A percentile compares a stretch with the other conserved stretches of the same genome.
These are phyloP conservation scores for Kwoniella shandongensis DNA, from an alignment of 768 basidiomycete genomes.

Conservation along the genomic window DNA sequence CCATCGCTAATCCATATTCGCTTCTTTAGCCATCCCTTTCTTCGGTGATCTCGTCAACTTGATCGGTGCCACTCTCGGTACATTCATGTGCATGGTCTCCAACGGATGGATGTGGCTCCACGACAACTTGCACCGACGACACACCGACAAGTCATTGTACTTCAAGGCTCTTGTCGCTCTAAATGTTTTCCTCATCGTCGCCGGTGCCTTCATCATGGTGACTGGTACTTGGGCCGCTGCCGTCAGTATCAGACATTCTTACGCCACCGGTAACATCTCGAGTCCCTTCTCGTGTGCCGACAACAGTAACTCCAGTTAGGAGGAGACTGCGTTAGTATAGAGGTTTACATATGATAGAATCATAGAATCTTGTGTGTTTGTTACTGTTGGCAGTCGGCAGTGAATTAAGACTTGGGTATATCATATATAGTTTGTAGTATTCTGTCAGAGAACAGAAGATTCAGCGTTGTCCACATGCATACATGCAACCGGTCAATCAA, in stretches of 20 bases:
- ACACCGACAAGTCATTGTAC: conserved; percentile 28
- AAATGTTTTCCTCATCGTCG: conserved; percentile 33
- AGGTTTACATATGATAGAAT: too few species aligned
- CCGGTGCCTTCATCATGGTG: conserved; percentile 39
- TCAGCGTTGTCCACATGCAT: too few species aligned
- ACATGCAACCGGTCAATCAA: too few species aligned
- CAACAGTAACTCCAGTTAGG: conserved; percentile 27
- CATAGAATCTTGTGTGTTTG: too few species aligned
- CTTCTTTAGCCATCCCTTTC: conserved; percentile 27
- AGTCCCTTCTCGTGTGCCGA: conserved; percentile 43
- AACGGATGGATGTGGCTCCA: conserved; percentile 45
- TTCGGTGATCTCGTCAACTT: conserved; percentile 32
- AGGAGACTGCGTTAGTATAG: too few species aligned
- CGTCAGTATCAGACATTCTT: conserved; percentile 29
- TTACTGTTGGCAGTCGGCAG: too few species aligned
- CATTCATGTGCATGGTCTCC: conserved; percentile 29
- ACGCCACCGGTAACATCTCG: conserved; percentile 26
- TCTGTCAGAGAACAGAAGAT: too few species aligned
- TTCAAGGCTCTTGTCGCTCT: conserved; percentile 27
- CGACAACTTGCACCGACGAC: conserved; percentile 29
- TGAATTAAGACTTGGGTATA: too few species aligned
- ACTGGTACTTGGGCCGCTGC: conserved; percentile 37
- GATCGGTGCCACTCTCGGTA: conserved; percentile 35
- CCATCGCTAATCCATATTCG: conserved; percentile 23
- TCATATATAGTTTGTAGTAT: too few species aligned